A percentile compares a stretch with the other conserved stretches of the same genome.
Evolutionary conservation across 129 eudicot species (phyloP).

Genomic region (Tagetes erecta): DNA sequence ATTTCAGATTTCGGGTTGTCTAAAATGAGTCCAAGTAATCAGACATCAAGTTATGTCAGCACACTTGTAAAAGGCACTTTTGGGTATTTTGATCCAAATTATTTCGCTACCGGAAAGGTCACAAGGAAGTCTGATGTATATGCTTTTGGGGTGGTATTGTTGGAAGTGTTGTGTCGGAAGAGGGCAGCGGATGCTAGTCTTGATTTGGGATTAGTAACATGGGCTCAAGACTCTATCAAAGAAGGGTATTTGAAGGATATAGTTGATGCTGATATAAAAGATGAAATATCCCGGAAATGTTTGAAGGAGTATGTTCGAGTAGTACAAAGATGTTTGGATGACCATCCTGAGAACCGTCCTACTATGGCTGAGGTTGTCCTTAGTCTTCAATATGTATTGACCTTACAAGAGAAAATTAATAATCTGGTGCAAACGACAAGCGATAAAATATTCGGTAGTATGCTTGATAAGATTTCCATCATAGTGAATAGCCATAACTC

Average conservation of each 20-base stretch:
- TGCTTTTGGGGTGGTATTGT: neutral
- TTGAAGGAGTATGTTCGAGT: neutral
- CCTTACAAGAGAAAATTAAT: neutral
- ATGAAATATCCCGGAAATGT: neutral
- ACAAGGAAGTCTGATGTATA: neutral
- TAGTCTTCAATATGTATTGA: neutral
- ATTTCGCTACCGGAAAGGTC: neutral
- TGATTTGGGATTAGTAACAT: neutral
- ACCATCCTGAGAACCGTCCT: neutral
- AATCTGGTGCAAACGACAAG: neutral
- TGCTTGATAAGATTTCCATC: neutral
- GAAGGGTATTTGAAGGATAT: neutral
- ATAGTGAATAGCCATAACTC: neutral
- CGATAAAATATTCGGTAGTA: neutral
- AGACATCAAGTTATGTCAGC: neutral
- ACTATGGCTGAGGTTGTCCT: neutral
- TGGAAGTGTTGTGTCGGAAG: neutral
- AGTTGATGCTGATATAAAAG: neutral
- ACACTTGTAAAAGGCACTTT: neutral
- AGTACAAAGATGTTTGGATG: neutral
- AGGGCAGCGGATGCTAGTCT: neutral
- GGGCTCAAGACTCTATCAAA: neutral
- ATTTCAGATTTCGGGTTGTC: slow-evolving; percentile 1
- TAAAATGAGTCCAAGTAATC: neutral
- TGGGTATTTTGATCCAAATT: neutral